These are phyloP conservation scores for Tetrapisispora nanseiensis DNA, from an alignment of 805 yeast species.

Conservation along the genomic window DNA sequence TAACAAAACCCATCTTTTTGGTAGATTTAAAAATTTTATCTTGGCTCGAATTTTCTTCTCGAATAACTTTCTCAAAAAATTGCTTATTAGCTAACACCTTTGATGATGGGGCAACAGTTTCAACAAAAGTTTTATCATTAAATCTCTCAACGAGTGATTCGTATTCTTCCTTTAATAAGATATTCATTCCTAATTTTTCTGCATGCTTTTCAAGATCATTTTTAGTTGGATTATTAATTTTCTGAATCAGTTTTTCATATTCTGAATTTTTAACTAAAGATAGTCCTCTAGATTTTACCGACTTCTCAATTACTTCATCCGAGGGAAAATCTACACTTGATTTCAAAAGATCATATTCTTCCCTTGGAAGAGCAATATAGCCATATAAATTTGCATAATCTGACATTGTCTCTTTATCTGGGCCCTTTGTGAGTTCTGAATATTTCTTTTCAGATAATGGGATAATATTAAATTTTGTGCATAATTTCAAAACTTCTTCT, in stretches of 20 bases:
- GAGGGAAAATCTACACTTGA: conserved; percentile 6
- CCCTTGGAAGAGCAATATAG: conserved; percentile 9
- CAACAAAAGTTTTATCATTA: conserved; percentile 4
- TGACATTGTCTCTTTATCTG: conserved; percentile 7
- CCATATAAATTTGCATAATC: conserved; percentile 17
- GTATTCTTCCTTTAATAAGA: conserved; percentile 29
- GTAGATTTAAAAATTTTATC: conserved; percentile 29
- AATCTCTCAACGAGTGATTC: conserved; percentile 6
- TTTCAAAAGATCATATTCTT: conserved; percentile 5
- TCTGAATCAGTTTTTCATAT: conserved; percentile 5
- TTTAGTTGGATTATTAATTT: conserved; percentile 6
- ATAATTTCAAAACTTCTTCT: conserved; percentile 9
- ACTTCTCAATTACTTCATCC: conserved; percentile 8
- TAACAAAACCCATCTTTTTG: conserved; percentile 28
- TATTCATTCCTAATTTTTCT: conserved; percentile 26
- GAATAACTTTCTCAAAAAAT: conserved; percentile 27
- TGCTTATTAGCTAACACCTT: conserved; percentile 30
- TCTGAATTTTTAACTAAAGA: conserved; percentile 7
- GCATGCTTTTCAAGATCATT: conserved; percentile 23
- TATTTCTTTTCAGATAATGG: conserved; percentile 11
- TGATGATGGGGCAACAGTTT: conserved; percentile 10
- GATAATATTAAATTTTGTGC: conserved; percentile 11
- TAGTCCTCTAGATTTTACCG: conserved; percentile 7
- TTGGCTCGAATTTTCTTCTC: conserved; percentile 19
- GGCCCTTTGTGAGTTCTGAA: conserved; percentile 7